Percentiles rank a stretch among this genome's conserved stretches.
phyloP scores from a whole-genome alignment of 2,329 filamentous ascomycete species.

The Hypoxylon sp. region DNA sequence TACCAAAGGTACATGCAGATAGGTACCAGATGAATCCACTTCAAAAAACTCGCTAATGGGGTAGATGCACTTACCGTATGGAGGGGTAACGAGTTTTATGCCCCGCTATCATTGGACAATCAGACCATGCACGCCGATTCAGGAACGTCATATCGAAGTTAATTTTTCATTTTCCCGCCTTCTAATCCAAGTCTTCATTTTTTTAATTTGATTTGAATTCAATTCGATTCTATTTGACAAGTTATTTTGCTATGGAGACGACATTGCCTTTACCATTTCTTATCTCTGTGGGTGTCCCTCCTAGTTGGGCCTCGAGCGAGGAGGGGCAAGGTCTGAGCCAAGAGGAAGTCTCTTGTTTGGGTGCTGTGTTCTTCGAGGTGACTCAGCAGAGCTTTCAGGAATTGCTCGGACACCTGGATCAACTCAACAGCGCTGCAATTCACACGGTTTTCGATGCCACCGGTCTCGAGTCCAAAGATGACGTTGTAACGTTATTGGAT shows the following conservation, averaged over 20 bases:
- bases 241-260: constrained; percentile 63
- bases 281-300: constrained; percentile 63
- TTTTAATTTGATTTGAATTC: constrained; percentile 7
- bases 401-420: constrained; percentile 57
- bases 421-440: constrained; percentile 58
- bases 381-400: constrained; percentile 52
- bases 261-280: constrained; percentile 71
- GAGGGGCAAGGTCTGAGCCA: constrained; percentile 56
- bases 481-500: constrained; percentile 83
- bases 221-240: constrained; percentile 9
- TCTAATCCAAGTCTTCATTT: neutral
- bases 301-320: constrained; percentile 57
- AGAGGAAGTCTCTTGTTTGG: constrained; percentile 67
- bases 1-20: too few relatives aligned
- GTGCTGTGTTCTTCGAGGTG: constrained; percentile 66
- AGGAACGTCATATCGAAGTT: constrained; percentile 32
- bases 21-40: too few relatives aligned
- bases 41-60: too few relatives aligned
- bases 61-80: constrained; percentile 24
- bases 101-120: constrained; percentile 40
- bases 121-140: constrained; percentile 25
- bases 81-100: constrained; percentile 31
- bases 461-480: constrained; percentile 70
- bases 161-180: constrained; percentile 13
- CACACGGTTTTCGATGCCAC: constrained; percentile 81